These are phyloP conservation scores for Colletotrichum limetticola DNA, from an alignment of 2,329 filamentous ascomycete species.

Conservation along the genomic window DNA sequence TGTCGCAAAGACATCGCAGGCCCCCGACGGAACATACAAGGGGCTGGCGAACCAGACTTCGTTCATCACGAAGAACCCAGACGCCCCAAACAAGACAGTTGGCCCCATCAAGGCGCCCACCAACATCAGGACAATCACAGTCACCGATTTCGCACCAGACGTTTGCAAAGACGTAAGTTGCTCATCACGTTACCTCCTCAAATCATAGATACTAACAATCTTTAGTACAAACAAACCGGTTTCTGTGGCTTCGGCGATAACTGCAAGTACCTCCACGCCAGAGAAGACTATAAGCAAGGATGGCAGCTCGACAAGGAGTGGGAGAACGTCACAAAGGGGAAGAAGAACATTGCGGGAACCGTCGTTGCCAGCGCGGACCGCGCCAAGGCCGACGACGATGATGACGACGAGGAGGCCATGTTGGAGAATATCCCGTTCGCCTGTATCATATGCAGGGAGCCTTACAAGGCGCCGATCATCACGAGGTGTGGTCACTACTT, in stretches of 20 bases:
- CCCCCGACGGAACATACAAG: constrained; percentile 77
- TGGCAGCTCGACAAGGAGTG: constrained; percentile 97
- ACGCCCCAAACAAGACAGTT: constrained; percentile 75
- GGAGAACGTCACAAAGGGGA: constrained; percentile 84
- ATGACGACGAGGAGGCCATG: constrained; percentile 73
- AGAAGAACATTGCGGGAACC: constrained; percentile 70
- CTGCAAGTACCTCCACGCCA: constrained; percentile 83
- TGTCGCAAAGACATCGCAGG: constrained; percentile 29
- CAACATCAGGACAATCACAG: constrained; percentile 90
- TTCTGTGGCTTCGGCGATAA: constrained; percentile 74
- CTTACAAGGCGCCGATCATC: constrained; percentile 83
- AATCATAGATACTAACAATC: too few species aligned
- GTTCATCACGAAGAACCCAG: constrained; percentile 84
- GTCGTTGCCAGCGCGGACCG: constrained; percentile 70
- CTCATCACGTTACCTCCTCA: too few species aligned
- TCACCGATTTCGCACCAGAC: constrained; percentile 91
- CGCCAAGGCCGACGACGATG: constrained; percentile 47
- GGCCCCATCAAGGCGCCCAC: constrained; percentile 90
- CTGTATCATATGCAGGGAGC: constrained; percentile 84
- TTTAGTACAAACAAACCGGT: constrained; percentile 57
- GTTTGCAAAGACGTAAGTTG: constrained; percentile 81
- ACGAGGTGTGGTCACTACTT: constrained; percentile 98
- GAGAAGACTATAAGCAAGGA: constrained; percentile 86
- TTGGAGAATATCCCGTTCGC: constrained; percentile 89
- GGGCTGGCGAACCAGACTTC: constrained; percentile 77